Base-by-base conservation (phyloP, 2,329 filamentous ascomycete genomes). In the Cordyceps fumosorosea region DNA sequence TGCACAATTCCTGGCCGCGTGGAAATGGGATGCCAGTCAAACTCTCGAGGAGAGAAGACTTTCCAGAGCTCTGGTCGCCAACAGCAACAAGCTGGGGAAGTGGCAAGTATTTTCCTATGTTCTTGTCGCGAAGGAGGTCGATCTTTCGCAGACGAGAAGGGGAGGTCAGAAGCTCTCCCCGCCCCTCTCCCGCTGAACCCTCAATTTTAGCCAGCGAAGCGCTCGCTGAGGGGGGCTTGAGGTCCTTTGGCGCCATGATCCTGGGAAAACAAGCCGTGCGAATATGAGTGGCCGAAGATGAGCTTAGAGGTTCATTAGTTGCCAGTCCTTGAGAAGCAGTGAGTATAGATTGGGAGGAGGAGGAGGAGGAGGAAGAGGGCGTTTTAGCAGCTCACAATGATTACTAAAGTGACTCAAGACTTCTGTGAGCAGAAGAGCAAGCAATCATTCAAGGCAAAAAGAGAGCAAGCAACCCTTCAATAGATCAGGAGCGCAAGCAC, bases 51-150 rank as follows among this genome's bases (percentile, higher is more conserved):
- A 74, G 62, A 0, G 72, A 72, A 3, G 68, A 73, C 61, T 74
- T 74, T 5, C 72, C 71, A 0, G 70, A 73, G 63, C 70, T 71
- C 44, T 73, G 71, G 51, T 74, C 71, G 2, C 72, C 70, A 1
- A 73, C 71, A 0, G 67, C 71, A 1, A 74, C 70, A 12, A 74
- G 65, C 58, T 73, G 63, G 3, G 68, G 67, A 4, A 68, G 55
- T 3, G 68, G 65, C 11, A 71, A 22, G 50, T 67, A 64, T 32
- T 60, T 63, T 56, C 65, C 66, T 42, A 69, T 66, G 42, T 71
- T 72, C 11, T 61, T 67, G 48, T 67, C 70, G 0, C 69, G 65
- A 18, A 72, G 68, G 34, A 65, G 60, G 29, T 73, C 71, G 24
- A 72, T 72, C 58, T 71, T 72, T 11, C 63, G 62, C 10, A 72